Conservation (phyloP, 495 filamentous ascomycete genomes). For the Hypoxylon crocopeplum region DNA sequence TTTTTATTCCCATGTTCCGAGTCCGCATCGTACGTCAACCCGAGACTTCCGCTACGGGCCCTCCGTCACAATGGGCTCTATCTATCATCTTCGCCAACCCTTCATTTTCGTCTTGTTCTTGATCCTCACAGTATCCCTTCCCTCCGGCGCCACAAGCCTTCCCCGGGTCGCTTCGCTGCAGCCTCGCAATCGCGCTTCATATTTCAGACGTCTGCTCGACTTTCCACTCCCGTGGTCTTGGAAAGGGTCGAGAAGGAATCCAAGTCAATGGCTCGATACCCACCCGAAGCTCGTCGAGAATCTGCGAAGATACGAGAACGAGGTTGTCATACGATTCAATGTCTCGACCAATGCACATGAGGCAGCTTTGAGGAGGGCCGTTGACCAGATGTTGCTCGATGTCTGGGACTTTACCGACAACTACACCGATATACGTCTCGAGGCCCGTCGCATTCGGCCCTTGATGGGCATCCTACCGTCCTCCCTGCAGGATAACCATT, state of each 20-base stretch:
- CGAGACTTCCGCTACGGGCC: background rate
- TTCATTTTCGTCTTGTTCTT: slow-evolving; percentile 11
- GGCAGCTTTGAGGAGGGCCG: slow-evolving; percentile 72
- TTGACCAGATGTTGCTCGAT: slow-evolving; percentile 80
- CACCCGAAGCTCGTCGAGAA: slow-evolving; percentile 39
- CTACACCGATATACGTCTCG: slow-evolving; percentile 86
- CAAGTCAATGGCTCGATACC: slow-evolving; percentile 38
- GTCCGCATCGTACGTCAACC: slow-evolving; percentile 11
- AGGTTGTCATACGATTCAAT: slow-evolving; percentile 90
- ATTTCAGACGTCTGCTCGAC: slow-evolving; percentile 35
- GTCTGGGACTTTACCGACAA: slow-evolving; percentile 85
- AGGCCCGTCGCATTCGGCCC: slow-evolving; percentile 79
- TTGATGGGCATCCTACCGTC: slow-evolving; percentile 81
- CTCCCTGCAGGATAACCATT: slow-evolving; percentile 75
- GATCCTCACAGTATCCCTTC: slow-evolving; percentile 6
- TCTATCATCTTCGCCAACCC: slow-evolving; percentile 5
- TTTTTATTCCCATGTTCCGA: background rate
- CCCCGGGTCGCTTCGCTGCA: slow-evolving; percentile 4
- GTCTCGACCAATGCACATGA: slow-evolving; percentile 74
- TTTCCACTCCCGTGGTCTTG: slow-evolving; percentile 23
- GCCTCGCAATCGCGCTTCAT: slow-evolving; percentile 15
- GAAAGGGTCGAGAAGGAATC: slow-evolving; percentile 23
- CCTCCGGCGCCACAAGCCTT: slow-evolving; percentile 16
- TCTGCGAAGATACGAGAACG: slow-evolving; percentile 67
- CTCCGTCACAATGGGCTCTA: slow-evolving; percentile 13